These are phyloP conservation scores for Mallotus nudiflorus DNA, from an alignment of 345 rosid species.

Conservation along the genomic window DNA sequence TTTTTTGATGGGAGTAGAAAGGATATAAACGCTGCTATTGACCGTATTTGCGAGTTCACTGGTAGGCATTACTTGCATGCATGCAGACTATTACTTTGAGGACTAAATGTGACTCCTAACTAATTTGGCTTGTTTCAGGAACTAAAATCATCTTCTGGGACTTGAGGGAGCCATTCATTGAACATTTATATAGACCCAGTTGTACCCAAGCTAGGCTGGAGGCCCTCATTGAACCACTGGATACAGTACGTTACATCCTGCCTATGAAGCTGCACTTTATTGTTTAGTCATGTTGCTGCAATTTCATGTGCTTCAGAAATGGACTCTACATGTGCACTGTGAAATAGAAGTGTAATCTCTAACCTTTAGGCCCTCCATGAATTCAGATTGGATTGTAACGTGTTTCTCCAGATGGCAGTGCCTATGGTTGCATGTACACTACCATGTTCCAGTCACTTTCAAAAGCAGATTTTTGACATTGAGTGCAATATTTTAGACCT, in stretches of 20 bases:
- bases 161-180: slow-evolving; percentile 81
- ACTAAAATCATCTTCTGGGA: slow-evolving; percentile 91
- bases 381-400: neutral
- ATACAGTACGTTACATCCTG: slow-evolving; percentile 47
- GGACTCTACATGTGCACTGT: neutral
- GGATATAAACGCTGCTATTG: slow-evolving; percentile 86
- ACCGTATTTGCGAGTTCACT: slow-evolving; percentile 78
- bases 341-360: neutral
- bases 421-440: neutral
- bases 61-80: slow-evolving; percentile 45
- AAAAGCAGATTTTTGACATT: neutral
- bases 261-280: neutral
- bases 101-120: slow-evolving; percentile 20
- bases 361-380: neutral
- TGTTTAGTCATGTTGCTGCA: too few species aligned
- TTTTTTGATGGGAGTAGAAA: slow-evolving; percentile 86
- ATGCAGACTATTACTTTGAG: neutral
- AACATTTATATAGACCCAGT: slow-evolving; percentile 73
- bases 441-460: neutral
- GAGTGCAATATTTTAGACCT: neutral
- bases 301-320: neutral
- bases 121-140: slow-evolving; percentile 52
- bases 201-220: slow-evolving; percentile 81
- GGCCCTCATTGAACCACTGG: slow-evolving; percentile 78
- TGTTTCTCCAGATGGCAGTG: neutral